A percentile compares a stretch with the other conserved stretches of the same genome.
Conservation (phyloP, 176 grass and related monocot genomes). For the Carex parvula region DNA sequence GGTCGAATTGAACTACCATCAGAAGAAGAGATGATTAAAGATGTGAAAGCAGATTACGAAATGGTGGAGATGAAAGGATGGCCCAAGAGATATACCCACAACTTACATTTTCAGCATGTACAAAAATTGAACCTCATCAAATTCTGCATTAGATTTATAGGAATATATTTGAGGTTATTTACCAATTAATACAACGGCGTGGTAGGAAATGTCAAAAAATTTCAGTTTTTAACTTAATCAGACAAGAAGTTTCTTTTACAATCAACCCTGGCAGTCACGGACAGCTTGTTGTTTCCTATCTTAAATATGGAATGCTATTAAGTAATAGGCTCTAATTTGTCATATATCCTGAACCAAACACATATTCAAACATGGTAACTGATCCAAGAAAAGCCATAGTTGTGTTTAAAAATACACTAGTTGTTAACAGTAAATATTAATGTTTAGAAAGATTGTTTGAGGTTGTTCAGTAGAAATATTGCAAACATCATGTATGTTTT, state of each 20-base stretch:
- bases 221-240: not conserved
- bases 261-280: not conserved
- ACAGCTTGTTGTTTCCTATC: not conserved
- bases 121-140: not conserved
- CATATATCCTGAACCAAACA: not conserved
- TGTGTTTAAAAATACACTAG: not conserved
- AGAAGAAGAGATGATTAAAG: constrained; percentile 59
- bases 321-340: not conserved
- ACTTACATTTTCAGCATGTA: constrained; percentile 43
- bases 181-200: not conserved
- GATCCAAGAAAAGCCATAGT: not conserved
- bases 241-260: not conserved
- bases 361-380: not conserved
- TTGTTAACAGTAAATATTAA: not conserved
- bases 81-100: constrained; percentile 92
- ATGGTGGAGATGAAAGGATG: constrained; percentile 45
- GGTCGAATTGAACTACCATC: constrained; percentile 53
- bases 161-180: not conserved
- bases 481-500: constrained; percentile 4
- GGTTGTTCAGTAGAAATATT: too few relatives aligned
- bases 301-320: not conserved
- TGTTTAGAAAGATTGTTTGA: not conserved
- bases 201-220: not conserved
- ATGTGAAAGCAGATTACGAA: constrained; percentile 46
- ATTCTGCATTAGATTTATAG: not conserved